Base-by-base conservation (phyloP, 768 basidiomycete species). In the Exsudoporus frostii region DNA sequence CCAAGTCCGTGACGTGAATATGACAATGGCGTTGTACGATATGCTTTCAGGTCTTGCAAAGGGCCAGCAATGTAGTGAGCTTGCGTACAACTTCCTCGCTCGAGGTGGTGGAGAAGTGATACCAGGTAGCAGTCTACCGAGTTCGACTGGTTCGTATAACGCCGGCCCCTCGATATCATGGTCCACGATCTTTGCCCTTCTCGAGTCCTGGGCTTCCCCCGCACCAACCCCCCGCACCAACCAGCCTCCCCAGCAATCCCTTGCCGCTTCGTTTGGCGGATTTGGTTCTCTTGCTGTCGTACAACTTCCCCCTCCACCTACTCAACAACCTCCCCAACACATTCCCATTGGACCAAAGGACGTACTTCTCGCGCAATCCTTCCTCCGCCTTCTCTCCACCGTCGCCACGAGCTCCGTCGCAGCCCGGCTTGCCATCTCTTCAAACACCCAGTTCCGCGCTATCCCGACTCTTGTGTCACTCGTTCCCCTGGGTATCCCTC, bases 51-150 rank as follows among this genome's bases (percentile, higher is more conserved):
- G 94, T 20, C 76, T 95, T 25, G 81, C 91, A 3, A 86, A 88
- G 47, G 93, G 93, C 0, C 85, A 87, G 53, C 85, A 87, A 59
- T 90, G 90, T 61, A 91, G 90, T 59, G 88, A 92, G 62, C 75
- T 90, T 11, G 87, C 90, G 0, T 92, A 92, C 74, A 93, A 94
- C 68, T 94, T 95, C 68, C 79, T 97, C 67, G 86, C 85, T 15
- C 75, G 86, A 34, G 87, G 85, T n/a, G 82, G 82, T 2, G 83
- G 81, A 1, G 88, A 89, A 57, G 79, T 86, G 5, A 68, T 89
- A 38, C 78, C 83, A 1, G 83, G 85, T 24, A 83, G 80, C 57
- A 76, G 76, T 22, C 56, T 85, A 7, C 74, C 82, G 0, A 59
- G 58, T 7, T 45, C 72, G 15, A 51, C 72, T 4, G 47, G 59